Evolutionary conservation across 495 filamentous ascomycete species (phyloP).

Genomic region (Lasiosphaeria ovina): DNA sequence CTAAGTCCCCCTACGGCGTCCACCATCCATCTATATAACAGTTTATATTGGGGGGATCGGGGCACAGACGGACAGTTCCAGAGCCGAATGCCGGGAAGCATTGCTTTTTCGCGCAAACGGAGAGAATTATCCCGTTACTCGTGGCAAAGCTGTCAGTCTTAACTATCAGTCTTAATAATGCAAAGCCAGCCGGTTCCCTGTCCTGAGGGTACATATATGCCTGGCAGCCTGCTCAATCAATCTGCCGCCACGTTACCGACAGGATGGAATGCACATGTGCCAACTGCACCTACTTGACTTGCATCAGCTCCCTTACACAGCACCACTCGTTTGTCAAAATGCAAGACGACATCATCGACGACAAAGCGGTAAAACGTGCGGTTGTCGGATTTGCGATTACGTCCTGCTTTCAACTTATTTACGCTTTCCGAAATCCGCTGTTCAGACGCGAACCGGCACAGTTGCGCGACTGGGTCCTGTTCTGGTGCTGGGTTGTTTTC

Average conservation of each 20-base stretch:
- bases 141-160: not conserved
- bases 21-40: not conserved
- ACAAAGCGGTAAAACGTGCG: not conserved
- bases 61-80: not conserved
- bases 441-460: not conserved
- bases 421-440: not conserved
- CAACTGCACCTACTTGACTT: not conserved
- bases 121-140: not conserved
- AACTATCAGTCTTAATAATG: not conserved
- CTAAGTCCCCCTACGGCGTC: not conserved
- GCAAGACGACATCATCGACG: not conserved
- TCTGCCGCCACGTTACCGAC: not conserved
- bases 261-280: not conserved
- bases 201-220: not conserved
- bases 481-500: not conserved
- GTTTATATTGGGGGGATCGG: not conserved
- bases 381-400: not conserved
- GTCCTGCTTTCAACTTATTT: not conserved
- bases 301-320: not conserved
- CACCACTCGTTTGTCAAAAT: constrained; percentile 3
- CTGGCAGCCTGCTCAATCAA: not conserved
- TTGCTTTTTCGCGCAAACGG: not conserved
- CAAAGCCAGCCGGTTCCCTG: not conserved
- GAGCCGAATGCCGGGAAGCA: not conserved
- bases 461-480: not conserved